These are phyloP conservation scores for Wallacemonas collosoma DNA, from an alignment of 208 protist species.

Conservation along the genomic window DNA sequence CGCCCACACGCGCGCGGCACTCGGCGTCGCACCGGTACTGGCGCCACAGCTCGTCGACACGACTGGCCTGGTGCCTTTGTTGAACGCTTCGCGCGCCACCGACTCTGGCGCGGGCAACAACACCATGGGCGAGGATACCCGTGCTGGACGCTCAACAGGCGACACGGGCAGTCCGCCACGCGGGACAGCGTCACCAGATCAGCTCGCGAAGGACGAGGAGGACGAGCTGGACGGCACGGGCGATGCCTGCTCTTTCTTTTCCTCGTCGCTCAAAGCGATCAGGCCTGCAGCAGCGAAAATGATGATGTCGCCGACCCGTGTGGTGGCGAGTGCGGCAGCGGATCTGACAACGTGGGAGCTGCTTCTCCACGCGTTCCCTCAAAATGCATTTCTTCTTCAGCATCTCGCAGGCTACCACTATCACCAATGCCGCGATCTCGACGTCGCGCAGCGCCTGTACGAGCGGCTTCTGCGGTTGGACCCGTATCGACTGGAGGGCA, in stretches of 20 bases:
- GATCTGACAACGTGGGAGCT: conserved; percentile 65
- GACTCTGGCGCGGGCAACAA: background rate
- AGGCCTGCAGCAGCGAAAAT: too few relatives aligned
- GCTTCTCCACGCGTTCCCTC: conserved; percentile 59
- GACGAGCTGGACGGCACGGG: background rate
- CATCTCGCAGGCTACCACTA: conserved; percentile 88
- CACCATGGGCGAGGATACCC: background rate
- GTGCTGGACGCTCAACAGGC: too few relatives aligned
- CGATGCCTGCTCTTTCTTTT: too few relatives aligned
- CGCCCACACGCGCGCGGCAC: conserved; percentile 50
- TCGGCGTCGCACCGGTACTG: conserved; percentile 58
- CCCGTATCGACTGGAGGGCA: conserved; percentile 91
- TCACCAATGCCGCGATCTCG: conserved; percentile 88
- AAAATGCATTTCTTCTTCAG: conserved; percentile 63
- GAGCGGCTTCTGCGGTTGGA: conserved; percentile 79
- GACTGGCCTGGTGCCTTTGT: conserved; percentile 14
- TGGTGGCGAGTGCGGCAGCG: conserved; percentile 7
- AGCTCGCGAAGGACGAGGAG: background rate
- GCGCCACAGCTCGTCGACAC: conserved; percentile 22
- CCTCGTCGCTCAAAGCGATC: background rate
- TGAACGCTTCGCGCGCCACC: background rate
- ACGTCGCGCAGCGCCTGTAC: conserved; percentile 84
- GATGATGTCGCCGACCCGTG: too few relatives aligned
- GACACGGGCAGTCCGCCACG: too few relatives aligned
- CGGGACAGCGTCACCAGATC: background rate